Percentiles rank a stretch among this genome's conserved stretches.
These are phyloP conservation scores for Nitzschia palea DNA, from an alignment of 108 stramenopile species.

Conservation along the genomic window DNA sequence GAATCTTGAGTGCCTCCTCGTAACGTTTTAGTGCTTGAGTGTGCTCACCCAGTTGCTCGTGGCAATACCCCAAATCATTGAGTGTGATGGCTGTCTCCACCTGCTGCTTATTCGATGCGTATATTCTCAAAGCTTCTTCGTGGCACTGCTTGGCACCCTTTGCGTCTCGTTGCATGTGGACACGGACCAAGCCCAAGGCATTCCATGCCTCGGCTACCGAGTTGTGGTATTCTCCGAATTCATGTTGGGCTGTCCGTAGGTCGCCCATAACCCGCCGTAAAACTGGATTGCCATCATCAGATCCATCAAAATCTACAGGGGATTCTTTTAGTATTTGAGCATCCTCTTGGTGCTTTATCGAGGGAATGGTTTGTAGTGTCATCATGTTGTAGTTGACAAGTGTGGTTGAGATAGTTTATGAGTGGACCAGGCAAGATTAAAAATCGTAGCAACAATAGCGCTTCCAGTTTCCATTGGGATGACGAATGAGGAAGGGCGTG, in stretches of 20 bases:
- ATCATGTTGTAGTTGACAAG: too few species aligned
- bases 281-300: conserved; percentile 14
- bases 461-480: too few species aligned
- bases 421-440: too few species aligned
- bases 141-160: conserved; percentile 23
- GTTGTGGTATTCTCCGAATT: neutral
- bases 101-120: neutral
- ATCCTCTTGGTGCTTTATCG: too few species aligned
- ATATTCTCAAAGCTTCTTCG: conserved; percentile 23
- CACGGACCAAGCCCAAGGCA: conserved; percentile 35
- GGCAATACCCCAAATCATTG: conserved; percentile 29
- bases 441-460: too few species aligned
- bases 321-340: too few species aligned
- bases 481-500: too few species aligned
- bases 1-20: conserved; percentile 5
- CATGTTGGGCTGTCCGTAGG: conserved; percentile 7
- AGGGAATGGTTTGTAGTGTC: too few species aligned
- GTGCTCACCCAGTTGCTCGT: conserved; percentile 20
- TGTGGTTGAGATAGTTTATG: too few species aligned
- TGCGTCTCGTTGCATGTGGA: conserved; percentile 39
- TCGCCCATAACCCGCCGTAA: conserved; percentile 3
- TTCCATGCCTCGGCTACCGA: conserved; percentile 25
- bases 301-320: neutral
- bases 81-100: conserved; percentile 20
- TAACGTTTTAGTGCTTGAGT: conserved; percentile 14